Conservation (phyloP, 2,329 filamentous ascomycete species). For the Exserohilum turcica region DNA sequence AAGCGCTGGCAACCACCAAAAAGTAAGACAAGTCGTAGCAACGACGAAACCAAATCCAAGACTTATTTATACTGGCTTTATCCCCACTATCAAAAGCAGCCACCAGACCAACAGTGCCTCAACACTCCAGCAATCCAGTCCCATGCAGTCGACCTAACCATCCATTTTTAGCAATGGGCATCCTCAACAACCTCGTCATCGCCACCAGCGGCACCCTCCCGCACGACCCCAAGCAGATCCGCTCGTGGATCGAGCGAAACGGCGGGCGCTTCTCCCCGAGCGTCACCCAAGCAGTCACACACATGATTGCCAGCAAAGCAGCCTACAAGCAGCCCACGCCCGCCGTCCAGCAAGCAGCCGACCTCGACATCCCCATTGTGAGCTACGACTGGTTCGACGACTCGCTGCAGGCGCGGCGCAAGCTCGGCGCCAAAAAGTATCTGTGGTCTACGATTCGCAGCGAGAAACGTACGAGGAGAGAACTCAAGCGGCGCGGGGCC, state of each 20-base stretch:
- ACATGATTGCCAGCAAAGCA: constrained; percentile 70
- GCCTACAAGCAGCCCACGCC: constrained; percentile 61
- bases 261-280: constrained; percentile 63
- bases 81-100: background rate
- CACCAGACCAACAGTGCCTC: background rate
- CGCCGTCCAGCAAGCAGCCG: constrained; percentile 28
- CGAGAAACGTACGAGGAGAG: constrained; percentile 42
- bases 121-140: background rate
- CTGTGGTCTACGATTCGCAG: constrained; percentile 34
- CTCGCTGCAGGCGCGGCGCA: constrained; percentile 48
- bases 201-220: constrained; percentile 65
- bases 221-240: constrained; percentile 58
- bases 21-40: constrained; percentile 14
- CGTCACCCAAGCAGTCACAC: constrained; percentile 66
- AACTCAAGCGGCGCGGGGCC: constrained; percentile 32
- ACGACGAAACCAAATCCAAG: background rate
- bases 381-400: constrained; percentile 56
- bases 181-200: constrained; percentile 61
- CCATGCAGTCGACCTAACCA: too few relatives aligned
- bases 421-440: constrained; percentile 44
- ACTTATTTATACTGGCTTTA: background rate
- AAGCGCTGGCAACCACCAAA: constrained; percentile 2
- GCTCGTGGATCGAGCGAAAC: constrained; percentile 67
- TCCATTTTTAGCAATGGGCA: constrained; percentile 32
- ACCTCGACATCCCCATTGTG: constrained; percentile 42